Evolutionary conservation across 2,329 filamentous ascomycete genomes (phyloP).

Genomic region (Fusarium sp.): DNA sequence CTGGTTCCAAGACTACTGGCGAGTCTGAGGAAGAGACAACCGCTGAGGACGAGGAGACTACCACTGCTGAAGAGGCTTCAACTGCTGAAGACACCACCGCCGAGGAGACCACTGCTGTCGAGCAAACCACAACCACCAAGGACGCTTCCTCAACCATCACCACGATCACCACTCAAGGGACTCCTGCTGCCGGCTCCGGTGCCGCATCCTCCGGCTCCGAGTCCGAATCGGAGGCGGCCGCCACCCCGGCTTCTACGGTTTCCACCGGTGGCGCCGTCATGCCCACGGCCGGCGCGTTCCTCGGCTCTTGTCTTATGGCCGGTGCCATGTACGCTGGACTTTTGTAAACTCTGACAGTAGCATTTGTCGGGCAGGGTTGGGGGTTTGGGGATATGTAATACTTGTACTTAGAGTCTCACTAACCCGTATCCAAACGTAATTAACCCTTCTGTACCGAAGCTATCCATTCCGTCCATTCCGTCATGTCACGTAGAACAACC

Average conservation of each 20-base stretch:
- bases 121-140: conserved; percentile 10
- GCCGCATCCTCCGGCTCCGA: conserved; percentile 28
- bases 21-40: conserved; percentile 8
- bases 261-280: conserved; percentile 41
- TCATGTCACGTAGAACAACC: conserved; percentile 19
- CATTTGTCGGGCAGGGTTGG: background rate
- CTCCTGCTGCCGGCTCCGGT: conserved; percentile 19
- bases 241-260: conserved; percentile 29
- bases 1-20: background rate
- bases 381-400: background rate
- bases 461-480: conserved; percentile 9
- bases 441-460: conserved; percentile 31
- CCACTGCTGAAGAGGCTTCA: background rate
- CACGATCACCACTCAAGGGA: conserved; percentile 17
- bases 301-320: conserved; percentile 42
- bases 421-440: conserved; percentile 28
- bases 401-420: background rate
- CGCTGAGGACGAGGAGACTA: conserved; percentile 5
- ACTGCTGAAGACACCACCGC: conserved; percentile 4
- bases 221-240: conserved; percentile 30
- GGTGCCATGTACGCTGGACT: conserved; percentile 46
- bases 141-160: conserved; percentile 22
- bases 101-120: conserved; percentile 5
- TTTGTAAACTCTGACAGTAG: conserved; percentile 31
- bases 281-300: conserved; percentile 41